Evolutionary conservation across 192 early-diverging fungal species (phyloP), one percentile per base, ranked within the genome.

Genomic region (Obelidium mucronatum): DNA sequence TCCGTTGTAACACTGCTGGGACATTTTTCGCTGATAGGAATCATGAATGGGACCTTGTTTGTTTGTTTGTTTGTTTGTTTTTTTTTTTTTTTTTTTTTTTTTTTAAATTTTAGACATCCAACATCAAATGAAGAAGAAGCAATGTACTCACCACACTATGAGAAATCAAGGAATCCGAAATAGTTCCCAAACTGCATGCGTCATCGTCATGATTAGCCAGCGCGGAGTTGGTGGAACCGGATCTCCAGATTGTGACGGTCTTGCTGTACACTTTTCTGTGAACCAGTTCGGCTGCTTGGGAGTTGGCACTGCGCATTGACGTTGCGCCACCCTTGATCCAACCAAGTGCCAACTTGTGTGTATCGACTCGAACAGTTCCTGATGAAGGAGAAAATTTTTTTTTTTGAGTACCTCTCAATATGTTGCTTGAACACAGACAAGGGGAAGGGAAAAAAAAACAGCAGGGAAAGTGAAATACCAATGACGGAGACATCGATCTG

Each of bases 301-400:
- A n/a, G 30, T 58, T 72, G 4, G 53, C 69, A 58, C 26, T 33
- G 15, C 69, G 24, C 69, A 58, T 58, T 33, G 31, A 6, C 37
- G 34, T 54, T 2, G 69, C 11, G 5, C 69, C 69, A 33, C 69
- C 69, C 8, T 36, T 26, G 31, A 54, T 72, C 69, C 69, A 72
- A 6, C 69, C 69, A 22, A 72, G 69, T n/a, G 53, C 48, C 6
- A 72, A 54, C 48, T 58, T 72, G 54, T 72, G 69, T 54, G 69
- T 34, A 35, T 72, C 34, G 33, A 72, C 36, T 19, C 11, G 11
- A 5, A 72, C 8, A 5, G 53, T 72, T 0, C 69, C 69, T 72
- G 44, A 60, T 51, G 22, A 51, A 13, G 22, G 8, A 51, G 48
- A 51, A 22, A 13, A 22, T 51, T 8, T 51, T n/a, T n/a, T n/a